Conservation (phyloP, 2,329 filamentous ascomycete species). For the Lachnum nothofagi region DNA sequence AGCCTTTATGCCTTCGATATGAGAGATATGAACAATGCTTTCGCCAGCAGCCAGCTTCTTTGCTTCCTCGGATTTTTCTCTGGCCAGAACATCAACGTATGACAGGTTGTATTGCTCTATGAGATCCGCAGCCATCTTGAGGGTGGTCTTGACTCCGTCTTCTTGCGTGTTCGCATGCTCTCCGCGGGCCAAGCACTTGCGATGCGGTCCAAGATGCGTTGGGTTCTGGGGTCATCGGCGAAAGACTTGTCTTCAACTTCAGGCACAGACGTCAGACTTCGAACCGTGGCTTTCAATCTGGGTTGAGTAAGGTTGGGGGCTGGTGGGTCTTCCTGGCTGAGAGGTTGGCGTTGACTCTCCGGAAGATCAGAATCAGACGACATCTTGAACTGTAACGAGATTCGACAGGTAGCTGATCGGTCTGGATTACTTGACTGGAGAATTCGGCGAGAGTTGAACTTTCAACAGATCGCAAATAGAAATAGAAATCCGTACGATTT, state of each 20-base stretch:
- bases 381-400: too few species aligned
- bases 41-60: not conserved
- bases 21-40: not conserved
- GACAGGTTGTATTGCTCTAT: not conserved
- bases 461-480: too few species aligned
- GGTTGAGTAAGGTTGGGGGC: not conserved
- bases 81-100: not conserved
- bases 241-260: not conserved
- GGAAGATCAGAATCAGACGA: not conserved
- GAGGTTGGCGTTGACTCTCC: not conserved
- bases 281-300: not conserved
- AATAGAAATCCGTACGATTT: too few species aligned
- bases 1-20: too few species aligned
- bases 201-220: constrained; percentile 1
- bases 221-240: not conserved
- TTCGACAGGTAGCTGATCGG: too few species aligned
- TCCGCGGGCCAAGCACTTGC: constrained; percentile 1
- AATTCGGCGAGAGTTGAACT: too few species aligned
- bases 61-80: not conserved
- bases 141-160: not conserved
- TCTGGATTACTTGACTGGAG: too few species aligned
- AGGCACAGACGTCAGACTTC: not conserved
- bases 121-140: not conserved
- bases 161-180: constrained; percentile 1
- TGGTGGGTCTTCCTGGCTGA: not conserved